Conservation (phyloP, 495 filamentous ascomycete genomes). For the Hypoxylon perforatum region DNA sequence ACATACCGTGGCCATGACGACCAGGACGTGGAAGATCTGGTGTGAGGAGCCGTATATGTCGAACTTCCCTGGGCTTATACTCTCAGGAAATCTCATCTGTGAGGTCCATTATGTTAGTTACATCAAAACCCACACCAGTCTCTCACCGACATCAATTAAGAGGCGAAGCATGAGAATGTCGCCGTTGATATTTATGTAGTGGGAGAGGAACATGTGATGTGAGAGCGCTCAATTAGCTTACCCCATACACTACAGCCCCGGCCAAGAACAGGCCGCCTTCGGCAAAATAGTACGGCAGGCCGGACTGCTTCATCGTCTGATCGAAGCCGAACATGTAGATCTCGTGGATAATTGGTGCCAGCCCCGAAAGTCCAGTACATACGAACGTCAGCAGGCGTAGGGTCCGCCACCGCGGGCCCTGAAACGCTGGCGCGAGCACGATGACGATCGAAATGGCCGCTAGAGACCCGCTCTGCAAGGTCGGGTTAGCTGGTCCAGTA, state of each 20-base stretch:
- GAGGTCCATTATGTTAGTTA: conserved; percentile 24
- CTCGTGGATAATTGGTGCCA: conserved; percentile 61
- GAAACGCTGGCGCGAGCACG: conserved; percentile 55
- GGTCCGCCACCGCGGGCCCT: conserved; percentile 51
- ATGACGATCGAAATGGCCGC: conserved; percentile 48
- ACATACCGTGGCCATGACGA: conserved; percentile 67
- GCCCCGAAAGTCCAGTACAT: conserved; percentile 57
- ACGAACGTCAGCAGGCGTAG: conserved; percentile 57
- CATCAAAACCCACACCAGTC: background rate
- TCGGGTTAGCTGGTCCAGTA: conserved; percentile 8
- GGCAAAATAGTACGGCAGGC: conserved; percentile 58
- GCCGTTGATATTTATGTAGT: background rate
- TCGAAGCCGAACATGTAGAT: conserved; percentile 52
- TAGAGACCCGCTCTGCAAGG: conserved; percentile 48
- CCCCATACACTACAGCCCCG: conserved; percentile 56
- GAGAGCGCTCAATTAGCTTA: conserved; percentile 43
- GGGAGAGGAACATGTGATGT: background rate
- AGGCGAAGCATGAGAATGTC: too few species aligned
- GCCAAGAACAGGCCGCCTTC: conserved; percentile 51
- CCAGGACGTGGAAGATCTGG: conserved; percentile 73
- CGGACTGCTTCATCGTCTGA: conserved; percentile 54
- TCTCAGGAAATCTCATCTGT: conserved; percentile 55
- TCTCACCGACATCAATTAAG: too few species aligned
- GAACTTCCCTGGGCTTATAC: conserved; percentile 57
- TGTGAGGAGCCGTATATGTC: conserved; percentile 72